These are phyloP conservation scores for Drosera capensis DNA, from an alignment of 148 eudicot species.

Conservation along the genomic window DNA sequence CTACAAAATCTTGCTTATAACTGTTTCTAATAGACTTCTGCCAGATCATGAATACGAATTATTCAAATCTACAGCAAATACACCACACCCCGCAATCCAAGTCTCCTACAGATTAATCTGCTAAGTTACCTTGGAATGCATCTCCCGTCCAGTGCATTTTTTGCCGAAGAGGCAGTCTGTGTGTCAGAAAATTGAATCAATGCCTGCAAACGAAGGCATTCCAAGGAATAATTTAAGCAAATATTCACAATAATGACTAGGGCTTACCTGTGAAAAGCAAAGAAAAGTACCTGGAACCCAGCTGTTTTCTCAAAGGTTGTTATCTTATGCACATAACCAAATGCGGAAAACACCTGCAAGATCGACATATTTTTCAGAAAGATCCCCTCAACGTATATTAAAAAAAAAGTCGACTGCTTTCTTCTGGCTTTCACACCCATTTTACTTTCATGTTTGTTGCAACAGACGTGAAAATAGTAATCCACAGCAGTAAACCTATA, in stretches of 20 bases:
- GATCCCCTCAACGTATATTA: constrained; percentile 1
- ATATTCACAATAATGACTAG: neutral
- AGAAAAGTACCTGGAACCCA: constrained; percentile 64
- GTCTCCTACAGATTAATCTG: constrained; percentile 22
- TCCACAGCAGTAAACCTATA: too few relatives aligned
- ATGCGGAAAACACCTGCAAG: constrained; percentile 84
- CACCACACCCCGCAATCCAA: constrained; percentile 21
- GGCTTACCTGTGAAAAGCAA: neutral
- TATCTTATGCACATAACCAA: constrained; percentile 94
- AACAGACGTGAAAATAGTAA: too few relatives aligned
- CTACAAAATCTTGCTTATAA: too few relatives aligned
- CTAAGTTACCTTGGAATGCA: constrained; percentile 87
- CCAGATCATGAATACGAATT: neutral
- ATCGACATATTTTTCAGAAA: constrained; percentile 9
- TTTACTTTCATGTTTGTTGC: too few relatives aligned
- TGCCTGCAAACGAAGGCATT: constrained; percentile 32
- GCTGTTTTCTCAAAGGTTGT: constrained; percentile 99
- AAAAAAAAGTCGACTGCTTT: neutral
- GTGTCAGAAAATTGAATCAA: constrained; percentile 87
- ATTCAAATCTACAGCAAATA: constrained; percentile 14
- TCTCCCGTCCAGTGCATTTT: constrained; percentile 92
- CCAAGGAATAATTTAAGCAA: neutral
- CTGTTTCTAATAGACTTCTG: too few relatives aligned
- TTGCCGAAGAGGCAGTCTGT: constrained; percentile 84
- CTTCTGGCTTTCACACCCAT: too few relatives aligned